Evolutionary conservation across 108 stramenopile genomes (phyloP).

Genomic region (Hondaea fermentalgiana): DNA sequence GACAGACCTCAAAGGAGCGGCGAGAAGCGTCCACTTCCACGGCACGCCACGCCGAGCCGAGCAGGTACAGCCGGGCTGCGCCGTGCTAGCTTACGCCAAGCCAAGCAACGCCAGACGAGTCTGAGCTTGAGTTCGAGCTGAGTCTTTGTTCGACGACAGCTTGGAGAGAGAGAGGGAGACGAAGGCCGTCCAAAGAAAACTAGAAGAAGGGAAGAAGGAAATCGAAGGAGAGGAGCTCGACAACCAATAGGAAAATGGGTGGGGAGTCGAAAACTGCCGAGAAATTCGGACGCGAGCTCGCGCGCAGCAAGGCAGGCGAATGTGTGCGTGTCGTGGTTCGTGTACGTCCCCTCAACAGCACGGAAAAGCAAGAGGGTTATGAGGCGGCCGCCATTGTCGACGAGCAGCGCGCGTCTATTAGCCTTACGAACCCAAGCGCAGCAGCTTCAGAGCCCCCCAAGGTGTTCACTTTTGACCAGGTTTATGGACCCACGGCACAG

Average conservation of each 20-base stretch:
- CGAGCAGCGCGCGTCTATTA: slow-evolving; percentile 58
- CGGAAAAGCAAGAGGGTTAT: slow-evolving; percentile 78
- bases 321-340: slow-evolving; percentile 82
- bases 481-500: slow-evolving; percentile 64
- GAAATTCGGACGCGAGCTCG: not conserved
- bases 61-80: too few relatives aligned
- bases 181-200: too few relatives aligned
- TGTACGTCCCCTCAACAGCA: slow-evolving; percentile 82
- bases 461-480: slow-evolving; percentile 84
- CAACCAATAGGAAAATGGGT: not conserved
- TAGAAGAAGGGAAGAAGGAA: too few relatives aligned
- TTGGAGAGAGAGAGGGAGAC: too few relatives aligned
- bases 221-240: too few relatives aligned
- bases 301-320: slow-evolving; percentile 49
- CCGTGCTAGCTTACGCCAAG: too few relatives aligned
- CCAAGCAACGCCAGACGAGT: too few relatives aligned
- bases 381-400: slow-evolving; percentile 55
- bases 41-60: too few relatives aligned
- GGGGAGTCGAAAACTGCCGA: not conserved
- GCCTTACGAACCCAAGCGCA: slow-evolving; percentile 60
- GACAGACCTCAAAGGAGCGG: too few relatives aligned
- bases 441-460: slow-evolving; percentile 59
- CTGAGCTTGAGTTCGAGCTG: too few relatives aligned
- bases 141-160: too few relatives aligned
- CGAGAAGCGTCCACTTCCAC: too few relatives aligned